Conservation (phyloP, 2,329 filamentous ascomycete species). For the Apiospora arundinis region DNA sequence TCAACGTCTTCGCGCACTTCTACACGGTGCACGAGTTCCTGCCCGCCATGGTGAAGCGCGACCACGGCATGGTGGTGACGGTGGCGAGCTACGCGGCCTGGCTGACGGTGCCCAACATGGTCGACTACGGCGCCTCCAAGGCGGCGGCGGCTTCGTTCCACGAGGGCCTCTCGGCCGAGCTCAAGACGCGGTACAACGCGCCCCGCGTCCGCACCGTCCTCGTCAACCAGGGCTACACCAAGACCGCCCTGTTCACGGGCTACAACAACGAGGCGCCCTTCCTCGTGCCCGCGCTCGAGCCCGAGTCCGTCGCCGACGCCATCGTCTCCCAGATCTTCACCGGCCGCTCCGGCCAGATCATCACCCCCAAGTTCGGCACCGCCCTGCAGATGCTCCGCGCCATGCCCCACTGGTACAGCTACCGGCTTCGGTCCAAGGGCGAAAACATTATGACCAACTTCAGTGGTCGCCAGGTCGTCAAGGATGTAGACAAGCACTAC, state of each 20-base stretch:
- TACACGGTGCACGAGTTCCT: conserved; percentile 57
- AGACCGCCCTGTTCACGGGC: conserved; percentile 64
- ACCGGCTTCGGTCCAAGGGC: conserved; percentile 52
- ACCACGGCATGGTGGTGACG: conserved; percentile 63
- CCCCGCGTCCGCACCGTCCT: conserved; percentile 66
- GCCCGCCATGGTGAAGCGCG: conserved; percentile 54
- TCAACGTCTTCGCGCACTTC: conserved; percentile 59
- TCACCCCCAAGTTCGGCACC: conserved; percentile 55
- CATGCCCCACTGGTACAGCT: conserved; percentile 69
- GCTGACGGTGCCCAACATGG: conserved; percentile 58
- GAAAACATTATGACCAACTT: conserved; percentile 51
- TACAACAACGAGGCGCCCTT: conserved; percentile 58
- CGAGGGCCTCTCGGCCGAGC: conserved; percentile 59
- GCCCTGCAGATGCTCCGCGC: conserved; percentile 52
- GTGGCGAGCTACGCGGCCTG: conserved; percentile 63
- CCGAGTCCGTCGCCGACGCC: conserved; percentile 68
- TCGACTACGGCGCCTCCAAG: conserved; percentile 66
- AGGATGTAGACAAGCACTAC: conserved; percentile 50
- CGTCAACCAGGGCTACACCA: conserved; percentile 68
- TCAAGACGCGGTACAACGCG: conserved; percentile 59
- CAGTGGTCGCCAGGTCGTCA: conserved; percentile 54
- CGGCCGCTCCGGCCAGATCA: conserved; percentile 62
- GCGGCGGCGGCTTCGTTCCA: conserved; percentile 64
- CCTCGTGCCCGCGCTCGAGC: conserved; percentile 59
- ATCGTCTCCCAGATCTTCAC: conserved; percentile 65